Base-by-base conservation (phyloP, 2,329 filamentous ascomycete species). In the Scedosporium dehoogii region DNA sequence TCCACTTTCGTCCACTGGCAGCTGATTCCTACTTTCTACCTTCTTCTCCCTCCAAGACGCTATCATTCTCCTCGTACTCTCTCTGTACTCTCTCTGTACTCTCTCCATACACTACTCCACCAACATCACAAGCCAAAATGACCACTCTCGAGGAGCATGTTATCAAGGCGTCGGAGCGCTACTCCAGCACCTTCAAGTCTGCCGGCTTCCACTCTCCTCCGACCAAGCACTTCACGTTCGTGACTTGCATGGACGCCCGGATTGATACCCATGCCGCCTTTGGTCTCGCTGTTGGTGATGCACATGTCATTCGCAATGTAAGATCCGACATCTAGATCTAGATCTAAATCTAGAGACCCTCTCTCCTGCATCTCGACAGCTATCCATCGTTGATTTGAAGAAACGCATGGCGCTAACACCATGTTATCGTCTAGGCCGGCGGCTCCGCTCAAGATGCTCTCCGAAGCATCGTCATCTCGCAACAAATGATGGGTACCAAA, bases 401-500 rank as follows among this genome's bases (percentile, higher is more conserved):
- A n/a, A 59, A 46, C 33, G 23, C 6, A 12, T 6, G n/a, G 25
- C 10, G 23, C 23, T 60, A 27, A 29, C 38, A 53, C 25, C 25
- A 38, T 25, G 16, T 4, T 23, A n/a, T 12, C 10, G 14, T 21
- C 18, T 46, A 63, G 63, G 88, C 86, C 9, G 87, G 87, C 2
- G 89, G 79, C 1, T 85, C 81, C 16, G 86, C 84, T 1, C 75
- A 78, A 44, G 90, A 93, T 63, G 88, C 86, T 0, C 78, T 92
- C 6, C 86, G 90, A 59, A 90, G 85, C 21, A 81, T 94, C 62
- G 73, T 93, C 64, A 91, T 94, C 69, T 92, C 88, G 0, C 81
- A 94, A 74, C 89, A 93, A 71, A 78, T 93, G 6, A 81, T 94
- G 0, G 89, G 87, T 7, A 94, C 90, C 0, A 79, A 81, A 1